Evolutionary conservation across 345 rosid genomes (phyloP), one percentile per base, ranked within the genome.

Genomic region (Syzygium aqueum): DNA sequence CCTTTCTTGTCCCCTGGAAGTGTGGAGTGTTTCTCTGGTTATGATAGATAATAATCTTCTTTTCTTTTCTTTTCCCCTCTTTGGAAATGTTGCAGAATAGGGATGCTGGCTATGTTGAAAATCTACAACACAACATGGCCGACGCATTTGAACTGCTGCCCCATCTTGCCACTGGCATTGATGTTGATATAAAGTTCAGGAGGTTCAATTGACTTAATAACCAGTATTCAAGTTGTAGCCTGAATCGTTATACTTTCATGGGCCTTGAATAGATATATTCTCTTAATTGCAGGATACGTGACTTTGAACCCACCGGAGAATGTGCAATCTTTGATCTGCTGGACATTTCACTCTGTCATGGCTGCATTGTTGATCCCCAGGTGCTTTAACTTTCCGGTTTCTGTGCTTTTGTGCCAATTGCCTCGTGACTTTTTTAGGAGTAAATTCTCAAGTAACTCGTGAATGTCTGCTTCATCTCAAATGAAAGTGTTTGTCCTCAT

Each of bases 321-420:
- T 94, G 98, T 89, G 96, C 96, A 53, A 98, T 95, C 89, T 98
- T 96, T 95, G 97, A 93, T 91, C 92, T 94, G 87, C 96, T 98
- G 56, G 95, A 94, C 93, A 96, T 98, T 90, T 97, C 98, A 77
- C 87, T 96, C n/a, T 96, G 92, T 90, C 99, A 98, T 92, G 99
- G 98, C 88, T 96, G 99, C 98, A 94, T 96, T 87, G 98, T 95
- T 88, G 95, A 98, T 92, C 94, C 97, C 85, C 93, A 94, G 98
- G 99, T 95, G 92, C 91, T 89, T 83, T 54, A 30, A 59, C 85
- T 61, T 61, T 13, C n/a, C 0, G 0, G 3, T 61, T 25, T 83
- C 16, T 83, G 3, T 33, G 33, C 17, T 61, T 61, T 61, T n/a
- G 17, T 27, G 2, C 30, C 67, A n/a, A 61, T 61, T 61, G 67